A percentile compares a stretch with the other conserved stretches of the same genome.
Conservation (phyloP, 2,329 filamentous ascomycete genomes). For the Neofusicoccum sp. region DNA sequence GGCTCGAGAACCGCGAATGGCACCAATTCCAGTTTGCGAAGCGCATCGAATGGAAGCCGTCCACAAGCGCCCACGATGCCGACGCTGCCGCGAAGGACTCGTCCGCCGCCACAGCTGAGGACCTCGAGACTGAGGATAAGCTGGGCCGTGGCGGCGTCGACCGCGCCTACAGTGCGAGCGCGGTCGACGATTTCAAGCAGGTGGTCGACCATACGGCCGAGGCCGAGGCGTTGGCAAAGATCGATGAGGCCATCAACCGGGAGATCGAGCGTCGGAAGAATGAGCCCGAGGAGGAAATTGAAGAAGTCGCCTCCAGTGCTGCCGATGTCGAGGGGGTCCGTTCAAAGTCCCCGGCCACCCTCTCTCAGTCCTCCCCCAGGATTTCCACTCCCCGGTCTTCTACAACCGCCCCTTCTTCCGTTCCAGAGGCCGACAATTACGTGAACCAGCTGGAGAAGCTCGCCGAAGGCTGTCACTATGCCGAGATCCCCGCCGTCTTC, state of each 20-base stretch:
- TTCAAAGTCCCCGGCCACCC: conserved; percentile 32
- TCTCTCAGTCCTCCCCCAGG: conserved; percentile 30
- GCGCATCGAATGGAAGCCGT: conserved; percentile 81
- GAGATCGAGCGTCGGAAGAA: conserved; percentile 66
- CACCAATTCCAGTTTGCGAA: conserved; percentile 86
- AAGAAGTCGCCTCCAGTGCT: conserved; percentile 34
- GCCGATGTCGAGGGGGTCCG: conserved; percentile 30
- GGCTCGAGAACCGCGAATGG: conserved; percentile 77
- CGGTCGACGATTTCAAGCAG: conserved; percentile 61
- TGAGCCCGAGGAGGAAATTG: conserved; percentile 41
- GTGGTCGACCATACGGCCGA: conserved; percentile 48
- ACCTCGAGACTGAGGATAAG: conserved; percentile 25
- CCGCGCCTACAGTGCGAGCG: conserved; percentile 53
- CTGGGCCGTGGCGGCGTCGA: conserved; percentile 37
- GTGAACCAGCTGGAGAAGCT: conserved; percentile 77
- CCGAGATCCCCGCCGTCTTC: conserved; percentile 86
- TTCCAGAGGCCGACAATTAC: conserved; percentile 65
- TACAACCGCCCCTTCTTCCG: conserved; percentile 59
- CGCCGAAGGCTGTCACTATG: conserved; percentile 69
- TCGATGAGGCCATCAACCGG: conserved; percentile 78
- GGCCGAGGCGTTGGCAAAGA: conserved; percentile 67
- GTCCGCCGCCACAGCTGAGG: conserved; percentile 22
- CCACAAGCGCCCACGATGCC: conserved; percentile 38
- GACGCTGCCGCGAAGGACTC: conserved; percentile 38
- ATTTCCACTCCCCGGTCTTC: conserved; percentile 23